Base-by-base conservation (phyloP, 331 rosid genomes). In the Phaseolus coccineus region DNA sequence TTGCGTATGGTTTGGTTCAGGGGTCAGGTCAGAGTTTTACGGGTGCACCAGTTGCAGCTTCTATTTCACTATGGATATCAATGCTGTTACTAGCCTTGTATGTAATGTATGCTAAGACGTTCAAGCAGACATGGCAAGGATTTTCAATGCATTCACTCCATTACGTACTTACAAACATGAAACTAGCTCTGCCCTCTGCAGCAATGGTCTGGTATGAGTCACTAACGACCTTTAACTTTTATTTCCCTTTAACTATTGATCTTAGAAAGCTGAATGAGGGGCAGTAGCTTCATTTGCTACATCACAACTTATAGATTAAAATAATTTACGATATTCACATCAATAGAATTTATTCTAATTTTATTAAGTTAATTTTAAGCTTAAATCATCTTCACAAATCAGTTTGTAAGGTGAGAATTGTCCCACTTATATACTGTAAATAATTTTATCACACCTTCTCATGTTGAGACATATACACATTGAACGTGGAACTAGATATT, bases 171-270 rank as follows among this genome's bases (percentile, higher is more conserved):
- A 33, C 82, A 11, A 81, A 57, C 69, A 73, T 94, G 70, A 94
- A 86, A 88, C 88, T 94, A 24, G 90, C 97, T 62, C 65, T 94
- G 40, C 89, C 97, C 25, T 94, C 97, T 10, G 93, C 94, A 0
- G 91, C 91, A 63, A 92, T 92, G 97, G 87, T 89, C n/a, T 92
- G 97, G 97, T 92, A 80, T 84, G 93, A 77, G 8, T 35, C 39
- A 46, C 74, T 30, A 52, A 37, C 24, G 4, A 27, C 79, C 71
- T 46, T 71, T 73, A 7, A 11, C 31, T 64, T 52, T 14, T 3
- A 16, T 47, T 11, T 4, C 15, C 56, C 37, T 58, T 64, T 44
- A 5, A 71, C 0, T 2, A 42, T 73, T 56, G 28, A 77, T 76
- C 61, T 50, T 15, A 56, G 7, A 25, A 69, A 30, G 4, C 12